Base-by-base conservation (phyloP, 139 green algal genomes). In the Diplosphaera chodatii region DNA sequence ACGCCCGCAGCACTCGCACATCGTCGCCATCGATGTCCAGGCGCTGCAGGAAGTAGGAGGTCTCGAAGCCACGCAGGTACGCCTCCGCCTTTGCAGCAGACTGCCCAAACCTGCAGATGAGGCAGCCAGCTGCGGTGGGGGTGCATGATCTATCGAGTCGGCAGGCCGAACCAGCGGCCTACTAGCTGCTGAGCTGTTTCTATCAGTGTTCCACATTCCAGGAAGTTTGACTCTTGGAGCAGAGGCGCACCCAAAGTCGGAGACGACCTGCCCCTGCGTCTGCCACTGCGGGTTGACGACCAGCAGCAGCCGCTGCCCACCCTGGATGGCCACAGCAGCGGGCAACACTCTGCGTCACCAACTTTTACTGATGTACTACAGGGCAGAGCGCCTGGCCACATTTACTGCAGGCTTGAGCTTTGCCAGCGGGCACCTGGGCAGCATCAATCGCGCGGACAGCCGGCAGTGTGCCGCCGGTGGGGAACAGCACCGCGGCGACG, bases 241-340 rank as follows among this genome's bases (percentile, higher is more conserved):
- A 29, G 22, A 34, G 10, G 4, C 72, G 30, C 18, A 78, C 74
- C 74, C 74, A 68, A 79, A 79, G 68, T 79, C 74, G 8, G 80
- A 86, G 27, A 86, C 76, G 32, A 88, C 69, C 66, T 84, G 79
- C 22, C 83, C 84, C 29, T 81, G 75, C 1, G 68, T 77, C 66
- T 87, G 79, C 89, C 88, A 95, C 72, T 95, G 89, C 55, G 89
- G 87, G 74, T 96, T 96, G 67, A 96, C 68, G 56, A 96, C 81
- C 16, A 96, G 71, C 33, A 78, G 80, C 28, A 87, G 77, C 1
- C 80, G 74, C 40, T 82, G 28, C 32, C 80, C 77, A 69, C 75
- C 65, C 59, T 32, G 59, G 13, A 59, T n/a, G n/a, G n/a, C n/a
- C n/a, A n/a, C n/a, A n/a, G n/a, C n/a, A n/a, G n/a, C n/a, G n/a